phyloP scores from a whole-genome alignment of 805 yeast species.

The Metschnikowia peoriensis region DNA sequence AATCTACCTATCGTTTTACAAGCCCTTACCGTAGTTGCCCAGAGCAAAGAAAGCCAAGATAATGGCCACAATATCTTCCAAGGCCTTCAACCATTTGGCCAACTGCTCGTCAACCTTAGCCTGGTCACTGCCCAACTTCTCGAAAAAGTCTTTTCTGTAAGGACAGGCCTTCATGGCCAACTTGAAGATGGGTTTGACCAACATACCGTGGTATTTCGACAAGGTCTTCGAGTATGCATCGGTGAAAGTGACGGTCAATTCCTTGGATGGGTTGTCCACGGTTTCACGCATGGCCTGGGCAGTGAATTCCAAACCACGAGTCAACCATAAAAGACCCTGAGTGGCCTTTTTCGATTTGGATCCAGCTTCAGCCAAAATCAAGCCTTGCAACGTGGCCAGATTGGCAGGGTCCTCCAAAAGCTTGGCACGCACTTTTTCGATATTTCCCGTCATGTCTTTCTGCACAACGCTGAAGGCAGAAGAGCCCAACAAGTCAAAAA shows the following conservation, averaged over 20 bases:
- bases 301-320: slow-evolving; percentile 86
- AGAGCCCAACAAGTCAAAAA: slow-evolving; percentile 82
- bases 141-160: slow-evolving; percentile 81
- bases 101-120: slow-evolving; percentile 65
- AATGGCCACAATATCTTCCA: slow-evolving; percentile 69
- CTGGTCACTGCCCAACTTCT: slow-evolving; percentile 75
- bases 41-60: slow-evolving; percentile 72
- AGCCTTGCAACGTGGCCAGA: slow-evolving; percentile 70
- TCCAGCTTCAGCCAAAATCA: slow-evolving; percentile 69
- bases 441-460: slow-evolving; percentile 85
- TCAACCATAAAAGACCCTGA: slow-evolving; percentile 86
- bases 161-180: slow-evolving; percentile 96
- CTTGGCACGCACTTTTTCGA: slow-evolving; percentile 67
- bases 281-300: slow-evolving; percentile 85
- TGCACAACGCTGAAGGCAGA: slow-evolving; percentile 84
- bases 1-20: slow-evolving; percentile 35
- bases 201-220: slow-evolving; percentile 75
- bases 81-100: slow-evolving; percentile 69
- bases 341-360: slow-evolving; percentile 76
- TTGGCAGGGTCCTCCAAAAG: slow-evolving; percentile 62
- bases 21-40: slow-evolving; percentile 88
- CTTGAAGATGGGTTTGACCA: slow-evolving; percentile 83
- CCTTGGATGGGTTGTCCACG: slow-evolving; percentile 58
- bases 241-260: slow-evolving; percentile 74
- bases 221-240: slow-evolving; percentile 82